A percentile compares a stretch with the other conserved stretches of the same genome.
phyloP scores from a whole-genome alignment of 2,329 filamentous ascomycete genomes.

The Chaetomium sp. region DNA sequence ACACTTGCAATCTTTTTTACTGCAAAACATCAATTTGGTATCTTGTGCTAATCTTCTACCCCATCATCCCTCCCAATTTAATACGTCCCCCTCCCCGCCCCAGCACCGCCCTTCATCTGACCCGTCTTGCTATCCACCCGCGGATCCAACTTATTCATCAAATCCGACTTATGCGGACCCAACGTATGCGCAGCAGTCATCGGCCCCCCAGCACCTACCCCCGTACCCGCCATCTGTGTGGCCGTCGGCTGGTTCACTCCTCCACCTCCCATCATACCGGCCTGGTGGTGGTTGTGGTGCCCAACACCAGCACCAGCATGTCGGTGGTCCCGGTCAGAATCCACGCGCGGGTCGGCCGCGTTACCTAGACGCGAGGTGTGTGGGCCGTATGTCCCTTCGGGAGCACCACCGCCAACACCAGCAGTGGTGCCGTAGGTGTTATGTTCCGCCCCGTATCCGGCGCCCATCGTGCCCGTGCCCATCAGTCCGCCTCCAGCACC shows the following conservation, averaged over 20 bases:
- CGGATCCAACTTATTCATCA: slow-evolving; percentile 38
- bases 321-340: slow-evolving; percentile 14
- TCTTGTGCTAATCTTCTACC: neutral
- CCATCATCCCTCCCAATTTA: neutral
- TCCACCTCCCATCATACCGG: neutral
- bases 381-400: slow-evolving; percentile 19
- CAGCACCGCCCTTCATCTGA: slow-evolving; percentile 1
- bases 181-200: slow-evolving; percentile 32
- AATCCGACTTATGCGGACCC: slow-evolving; percentile 36
- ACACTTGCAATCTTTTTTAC: neutral
- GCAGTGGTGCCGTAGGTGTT: neutral
- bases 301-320: neutral
- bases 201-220: neutral
- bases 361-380: slow-evolving; percentile 18
- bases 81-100: neutral
- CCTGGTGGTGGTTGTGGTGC: neutral
- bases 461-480: neutral
- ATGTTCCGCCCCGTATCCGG: neutral
- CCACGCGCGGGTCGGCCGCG: slow-evolving; percentile 19
- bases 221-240: neutral
- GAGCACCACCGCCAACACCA: neutral
- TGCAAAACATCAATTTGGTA: neutral
- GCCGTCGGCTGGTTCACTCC: neutral
- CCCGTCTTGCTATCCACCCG: slow-evolving; percentile 32
- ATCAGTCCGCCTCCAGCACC: neutral